Conservation (phyloP, 2,329 filamentous ascomycete species). For the Cladosporium austrohemisphaericum region DNA sequence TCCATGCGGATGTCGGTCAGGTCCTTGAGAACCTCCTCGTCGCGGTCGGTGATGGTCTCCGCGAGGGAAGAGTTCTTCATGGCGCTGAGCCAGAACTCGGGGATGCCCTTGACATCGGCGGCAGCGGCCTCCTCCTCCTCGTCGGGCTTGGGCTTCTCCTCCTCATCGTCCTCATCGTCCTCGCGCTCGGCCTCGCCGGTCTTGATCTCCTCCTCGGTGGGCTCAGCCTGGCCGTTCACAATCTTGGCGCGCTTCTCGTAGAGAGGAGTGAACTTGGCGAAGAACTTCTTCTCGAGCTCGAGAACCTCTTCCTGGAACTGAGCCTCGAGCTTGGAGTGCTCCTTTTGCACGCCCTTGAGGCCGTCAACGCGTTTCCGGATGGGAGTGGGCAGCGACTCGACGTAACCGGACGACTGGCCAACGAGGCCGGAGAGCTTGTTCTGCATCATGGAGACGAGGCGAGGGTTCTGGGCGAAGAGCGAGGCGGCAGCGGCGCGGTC, state of each 20-base stretch:
- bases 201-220: constrained; percentile 80
- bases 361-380: constrained; percentile 93
- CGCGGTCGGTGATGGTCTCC: constrained; percentile 97
- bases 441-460: constrained; percentile 95
- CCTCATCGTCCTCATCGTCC: constrained; percentile 59
- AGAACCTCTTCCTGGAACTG: constrained; percentile 98
- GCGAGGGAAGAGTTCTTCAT: constrained; percentile 99
- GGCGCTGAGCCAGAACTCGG: constrained; percentile 98
- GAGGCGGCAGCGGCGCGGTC: constrained; percentile 83
- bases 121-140: constrained; percentile 54
- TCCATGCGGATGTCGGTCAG: constrained; percentile 96
- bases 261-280: constrained; percentile 94
- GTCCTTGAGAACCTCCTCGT: constrained; percentile 88
- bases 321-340: constrained; percentile 96
- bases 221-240: constrained; percentile 81
- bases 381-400: constrained; percentile 85
- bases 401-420: constrained; percentile 92
- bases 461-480: constrained; percentile 92
- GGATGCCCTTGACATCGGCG: constrained; percentile 70
- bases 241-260: constrained; percentile 94
- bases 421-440: constrained; percentile 90
- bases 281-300: constrained; percentile 98
- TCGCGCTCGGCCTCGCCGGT: constrained; percentile 78
- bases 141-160: constrained; percentile 51
- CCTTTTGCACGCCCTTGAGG: constrained; percentile 96